Conservation (phyloP, 768 basidiomycete species). For the Coprinopsis strossmayeri region DNA sequence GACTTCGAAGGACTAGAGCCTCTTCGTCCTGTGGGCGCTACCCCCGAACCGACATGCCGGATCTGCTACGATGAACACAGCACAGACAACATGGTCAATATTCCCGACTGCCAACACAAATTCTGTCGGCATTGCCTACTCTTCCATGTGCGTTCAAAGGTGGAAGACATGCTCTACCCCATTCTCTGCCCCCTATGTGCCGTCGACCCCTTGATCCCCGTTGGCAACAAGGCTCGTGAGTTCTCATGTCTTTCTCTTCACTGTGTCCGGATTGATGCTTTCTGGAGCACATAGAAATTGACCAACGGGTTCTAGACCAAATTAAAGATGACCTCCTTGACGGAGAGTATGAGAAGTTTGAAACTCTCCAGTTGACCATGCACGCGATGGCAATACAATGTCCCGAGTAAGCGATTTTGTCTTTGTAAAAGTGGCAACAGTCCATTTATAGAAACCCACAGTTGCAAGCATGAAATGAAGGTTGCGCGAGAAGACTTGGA, state of each 20-base stretch:
- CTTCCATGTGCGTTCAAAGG: conserved; percentile 8
- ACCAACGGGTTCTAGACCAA: conserved; percentile 3
- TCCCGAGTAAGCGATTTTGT: conserved; percentile 5
- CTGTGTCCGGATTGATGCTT: too few species aligned
- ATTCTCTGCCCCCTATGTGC: conserved; percentile 7
- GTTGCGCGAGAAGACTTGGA: conserved; percentile 9
- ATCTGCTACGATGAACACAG: conserved; percentile 4
- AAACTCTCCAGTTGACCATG: conserved; percentile 5
- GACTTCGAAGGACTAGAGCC: neutral
- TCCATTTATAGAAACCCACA: neutral
- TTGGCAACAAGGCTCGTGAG: conserved; percentile 4
- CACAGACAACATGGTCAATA: neutral
- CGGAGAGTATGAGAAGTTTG: conserved; percentile 8
- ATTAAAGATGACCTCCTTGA: neutral
- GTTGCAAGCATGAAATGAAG: conserved; percentile 8
- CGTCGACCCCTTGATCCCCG: neutral
- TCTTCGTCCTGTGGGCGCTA: too few species aligned
- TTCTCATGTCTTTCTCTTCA: neutral
- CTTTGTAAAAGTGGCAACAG: neutral
- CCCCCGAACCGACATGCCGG: neutral
- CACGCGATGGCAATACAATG: conserved; percentile 6
- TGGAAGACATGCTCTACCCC: conserved; percentile 3
- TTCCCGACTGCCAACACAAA: conserved; percentile 6
- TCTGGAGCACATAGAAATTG: conserved; percentile 7
- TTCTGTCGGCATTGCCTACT: conserved; percentile 6